Base-by-base conservation (phyloP, 1,284 basidiomycete species). In the Pulchroboletus neoregius region DNA sequence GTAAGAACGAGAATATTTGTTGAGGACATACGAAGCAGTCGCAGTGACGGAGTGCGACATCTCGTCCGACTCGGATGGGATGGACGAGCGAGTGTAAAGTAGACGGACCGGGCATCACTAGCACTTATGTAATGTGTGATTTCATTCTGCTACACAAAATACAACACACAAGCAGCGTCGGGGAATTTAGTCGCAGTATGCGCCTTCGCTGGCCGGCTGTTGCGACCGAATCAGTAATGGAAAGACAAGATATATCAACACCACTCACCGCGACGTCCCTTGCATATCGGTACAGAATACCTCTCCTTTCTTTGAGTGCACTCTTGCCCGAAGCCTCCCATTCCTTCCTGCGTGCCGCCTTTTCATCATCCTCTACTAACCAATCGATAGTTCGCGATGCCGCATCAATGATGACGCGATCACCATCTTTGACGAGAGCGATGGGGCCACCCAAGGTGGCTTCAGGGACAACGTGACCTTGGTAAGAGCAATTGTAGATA, bases 371-470 rank as follows among this genome's bases (percentile, higher is more conserved):
- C 40, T 79, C 77, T 1, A 98, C 88, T 32, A 84, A 70, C 80
- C 94, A 89, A 55, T 84, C 73, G 54, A 99, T 87, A 16, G 79
- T 79, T 66, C 91, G 84, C 43, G 73, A 82, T 58, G 80, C 82
- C 6, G 93, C 77, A 63, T 94, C 89, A 54, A 94, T 89, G 53
- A 83, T 63, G 58, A 94, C 88, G 47, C 76, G 75, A 64, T 99
- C 95, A 5, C 94, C 96, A 61, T 98, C 94, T 61, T 87, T 71
- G 33, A 97, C 88, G 15, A 99, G 82, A 10, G 91, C 95, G 60
- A 99, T 98, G 9, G 95, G 94, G 2, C 95, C 95, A 51, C 95
- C 95, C 35, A 90, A 75, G 44, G 83, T 82, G n/a, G 92, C 91
- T 69, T 94, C 91, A 18, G 95, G 95, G 2, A 92, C 89, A 39